Conservation (phyloP, 345 rosid species). For the Lepidium aucheri region DNA sequence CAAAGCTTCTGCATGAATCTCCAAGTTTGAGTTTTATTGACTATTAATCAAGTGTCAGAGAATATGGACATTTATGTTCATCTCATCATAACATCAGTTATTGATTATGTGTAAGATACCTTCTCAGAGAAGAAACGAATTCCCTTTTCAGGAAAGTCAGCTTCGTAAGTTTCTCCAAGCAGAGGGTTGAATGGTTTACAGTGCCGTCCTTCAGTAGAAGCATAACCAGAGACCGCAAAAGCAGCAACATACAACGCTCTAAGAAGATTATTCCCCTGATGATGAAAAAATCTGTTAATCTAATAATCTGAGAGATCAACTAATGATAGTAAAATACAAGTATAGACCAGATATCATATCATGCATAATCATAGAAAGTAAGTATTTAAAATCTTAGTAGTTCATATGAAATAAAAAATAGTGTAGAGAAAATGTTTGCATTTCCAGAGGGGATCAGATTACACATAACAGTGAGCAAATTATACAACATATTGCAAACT, state of each 20-base stretch:
- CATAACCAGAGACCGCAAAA: slow-evolving; percentile 95
- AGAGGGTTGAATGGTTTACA: slow-evolving; percentile 98
- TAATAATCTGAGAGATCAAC: slow-evolving; percentile 9
- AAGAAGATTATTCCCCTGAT: slow-evolving; percentile 68
- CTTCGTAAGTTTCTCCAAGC: slow-evolving; percentile 96
- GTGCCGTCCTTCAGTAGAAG: slow-evolving; percentile 86
- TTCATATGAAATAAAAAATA: not conserved
- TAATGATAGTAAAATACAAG: not conserved
- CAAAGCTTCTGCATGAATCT: not conserved
- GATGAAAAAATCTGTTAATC: slow-evolving; percentile 21
- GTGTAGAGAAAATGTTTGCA: not conserved
- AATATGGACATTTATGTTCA: not conserved
- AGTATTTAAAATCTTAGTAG: not conserved
- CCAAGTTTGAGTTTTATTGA: not conserved
- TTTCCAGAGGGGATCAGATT: not conserved
- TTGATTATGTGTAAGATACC: slow-evolving; percentile 29
- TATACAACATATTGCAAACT: slow-evolving; percentile 9
- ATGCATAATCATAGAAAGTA: slow-evolving; percentile 41
- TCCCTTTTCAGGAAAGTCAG: slow-evolving; percentile 87
- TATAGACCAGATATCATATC: slow-evolving; percentile 32
- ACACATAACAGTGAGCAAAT: not conserved
- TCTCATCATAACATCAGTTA: not conserved
- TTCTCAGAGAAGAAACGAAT: slow-evolving; percentile 95
- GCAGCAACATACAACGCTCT: slow-evolving; percentile 85
- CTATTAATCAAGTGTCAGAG: not conserved